These are phyloP conservation scores for Mycosphaerella arachidis DNA, from an alignment of 2,329 filamentous ascomycete species.

Conservation along the genomic window DNA sequence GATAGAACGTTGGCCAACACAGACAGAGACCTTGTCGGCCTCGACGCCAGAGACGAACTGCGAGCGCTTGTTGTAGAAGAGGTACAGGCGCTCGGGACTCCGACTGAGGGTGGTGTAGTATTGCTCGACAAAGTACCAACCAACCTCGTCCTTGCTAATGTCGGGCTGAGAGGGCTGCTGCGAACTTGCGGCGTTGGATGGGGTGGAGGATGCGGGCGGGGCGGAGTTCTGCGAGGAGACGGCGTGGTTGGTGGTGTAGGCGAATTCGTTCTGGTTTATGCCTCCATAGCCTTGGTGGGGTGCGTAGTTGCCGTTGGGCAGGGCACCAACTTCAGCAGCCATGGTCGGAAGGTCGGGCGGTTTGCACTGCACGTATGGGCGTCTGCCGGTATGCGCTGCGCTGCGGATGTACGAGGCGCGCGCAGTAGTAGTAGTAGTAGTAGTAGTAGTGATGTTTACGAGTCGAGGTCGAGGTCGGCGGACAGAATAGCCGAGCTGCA, in stretches of 20 bases:
- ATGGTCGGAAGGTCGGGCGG: slow-evolving; percentile 25
- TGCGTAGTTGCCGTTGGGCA: slow-evolving; percentile 48
- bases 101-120: slow-evolving; percentile 98
- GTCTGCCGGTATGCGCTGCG: not conserved
- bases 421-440: not conserved
- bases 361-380: not conserved
- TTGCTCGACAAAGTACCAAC: slow-evolving; percentile 99
- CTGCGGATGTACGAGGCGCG: not conserved
- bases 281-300: slow-evolving; percentile 38
- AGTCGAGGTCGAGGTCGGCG: not conserved
- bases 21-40: slow-evolving; percentile 80
- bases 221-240: slow-evolving; percentile 22
- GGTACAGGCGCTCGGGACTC: slow-evolving; percentile 85
- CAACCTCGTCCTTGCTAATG: slow-evolving; percentile 83
- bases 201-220: slow-evolving; percentile 21
- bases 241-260: slow-evolving; percentile 31
- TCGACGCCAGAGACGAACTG: slow-evolving; percentile 92
- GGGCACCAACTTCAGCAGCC: slow-evolving; percentile 37
- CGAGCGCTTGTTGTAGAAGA: slow-evolving; percentile 95
- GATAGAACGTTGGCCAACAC: slow-evolving; percentile 82
- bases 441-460: not conserved
- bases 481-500: not conserved
- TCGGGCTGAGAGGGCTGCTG: slow-evolving; percentile 31
- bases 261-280: slow-evolving; percentile 31
- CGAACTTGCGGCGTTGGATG: slow-evolving; percentile 20